A percentile compares a stretch with the other conserved stretches of the same genome.
These are phyloP conservation scores for Heterobasidion annosum DNA, from an alignment of 1,284 basidiomycete species.

Conservation along the genomic window DNA sequence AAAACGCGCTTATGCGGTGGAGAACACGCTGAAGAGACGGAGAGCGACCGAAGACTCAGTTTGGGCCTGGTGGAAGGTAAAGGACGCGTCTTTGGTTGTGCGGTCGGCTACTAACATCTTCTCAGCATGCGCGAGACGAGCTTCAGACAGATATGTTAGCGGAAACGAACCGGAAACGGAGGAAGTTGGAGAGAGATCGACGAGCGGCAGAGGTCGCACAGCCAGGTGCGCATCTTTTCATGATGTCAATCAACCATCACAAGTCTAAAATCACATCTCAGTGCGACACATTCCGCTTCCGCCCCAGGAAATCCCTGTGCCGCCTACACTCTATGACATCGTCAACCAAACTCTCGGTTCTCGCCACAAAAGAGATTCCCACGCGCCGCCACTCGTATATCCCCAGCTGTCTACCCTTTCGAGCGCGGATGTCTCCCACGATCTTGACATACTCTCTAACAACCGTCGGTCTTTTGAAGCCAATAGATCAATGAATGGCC, in stretches of 20 bases:
- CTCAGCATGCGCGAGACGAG: constrained; percentile 55
- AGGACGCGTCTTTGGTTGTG: neutral
- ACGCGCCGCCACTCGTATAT: constrained; percentile 27
- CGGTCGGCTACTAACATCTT: neutral
- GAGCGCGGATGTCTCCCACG: constrained; percentile 38
- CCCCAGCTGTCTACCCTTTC: constrained; percentile 46
- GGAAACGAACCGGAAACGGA: constrained; percentile 73
- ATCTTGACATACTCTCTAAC: constrained; percentile 45
- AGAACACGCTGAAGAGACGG: constrained; percentile 45
- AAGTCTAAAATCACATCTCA: constrained; percentile 4
- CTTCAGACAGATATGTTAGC: constrained; percentile 79
- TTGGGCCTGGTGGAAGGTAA: constrained; percentile 75
- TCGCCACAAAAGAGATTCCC: constrained; percentile 10
- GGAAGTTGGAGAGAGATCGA: constrained; percentile 75
- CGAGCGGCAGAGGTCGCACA: constrained; percentile 65
- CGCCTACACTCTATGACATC: constrained; percentile 25
- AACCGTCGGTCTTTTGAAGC: constrained; percentile 13
- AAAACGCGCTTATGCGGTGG: constrained; percentile 56
- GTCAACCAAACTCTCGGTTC: constrained; percentile 16
- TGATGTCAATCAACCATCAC: neutral
- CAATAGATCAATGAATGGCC: constrained; percentile 2
- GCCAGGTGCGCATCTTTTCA: constrained; percentile 35
- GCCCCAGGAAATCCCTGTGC: constrained; percentile 19
- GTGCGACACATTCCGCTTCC: constrained; percentile 24
- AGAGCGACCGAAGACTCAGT: constrained; percentile 53